Evolutionary conservation across 1,139 yeast species (phyloP).

Genomic region (Eremothecium gossypii): DNA sequence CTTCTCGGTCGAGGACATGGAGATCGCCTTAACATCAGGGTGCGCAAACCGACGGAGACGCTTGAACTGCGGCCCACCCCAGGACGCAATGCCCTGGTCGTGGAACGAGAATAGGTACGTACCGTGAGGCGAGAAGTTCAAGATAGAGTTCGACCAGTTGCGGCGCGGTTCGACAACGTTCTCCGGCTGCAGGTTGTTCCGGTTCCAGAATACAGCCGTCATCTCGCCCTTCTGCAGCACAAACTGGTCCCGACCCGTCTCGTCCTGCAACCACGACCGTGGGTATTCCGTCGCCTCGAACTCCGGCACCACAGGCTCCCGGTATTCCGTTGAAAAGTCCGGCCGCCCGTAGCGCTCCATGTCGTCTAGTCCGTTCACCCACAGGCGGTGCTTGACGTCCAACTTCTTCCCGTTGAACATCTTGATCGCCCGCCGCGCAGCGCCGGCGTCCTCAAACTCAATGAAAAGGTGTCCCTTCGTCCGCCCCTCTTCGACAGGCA

Average conservation of each 20-base stretch:
- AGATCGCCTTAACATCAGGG: conserved; percentile 81
- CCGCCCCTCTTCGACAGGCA: conserved; percentile 63
- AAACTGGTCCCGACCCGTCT: conserved; percentile 84
- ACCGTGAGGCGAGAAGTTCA: conserved; percentile 92
- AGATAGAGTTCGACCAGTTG: conserved; percentile 73
- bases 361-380: conserved; percentile 75
- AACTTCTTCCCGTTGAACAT: conserved; percentile 80
- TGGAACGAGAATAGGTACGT: conserved; percentile 80
- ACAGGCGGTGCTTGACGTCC: conserved; percentile 86
- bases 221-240: conserved; percentile 70
- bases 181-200: conserved; percentile 66
- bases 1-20: conserved; percentile 87
- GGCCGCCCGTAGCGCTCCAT: conserved; percentile 76
- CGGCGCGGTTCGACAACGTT: conserved; percentile 68
- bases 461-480: conserved; percentile 86
- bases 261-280: conserved; percentile 86
- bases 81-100: conserved; percentile 89
- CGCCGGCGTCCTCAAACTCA: conserved; percentile 59
- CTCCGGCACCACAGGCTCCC: conserved; percentile 62
- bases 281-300: conserved; percentile 73
- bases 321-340: conserved; percentile 51
- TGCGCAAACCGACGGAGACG: conserved; percentile 76
- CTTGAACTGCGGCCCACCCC: conserved; percentile 86
- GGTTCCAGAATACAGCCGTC: conserved; percentile 85
- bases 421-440: conserved; percentile 73